These are phyloP conservation scores for Trichomonas gallinae DNA, from an alignment of 208 protist genomes.

Conservation along the genomic window DNA sequence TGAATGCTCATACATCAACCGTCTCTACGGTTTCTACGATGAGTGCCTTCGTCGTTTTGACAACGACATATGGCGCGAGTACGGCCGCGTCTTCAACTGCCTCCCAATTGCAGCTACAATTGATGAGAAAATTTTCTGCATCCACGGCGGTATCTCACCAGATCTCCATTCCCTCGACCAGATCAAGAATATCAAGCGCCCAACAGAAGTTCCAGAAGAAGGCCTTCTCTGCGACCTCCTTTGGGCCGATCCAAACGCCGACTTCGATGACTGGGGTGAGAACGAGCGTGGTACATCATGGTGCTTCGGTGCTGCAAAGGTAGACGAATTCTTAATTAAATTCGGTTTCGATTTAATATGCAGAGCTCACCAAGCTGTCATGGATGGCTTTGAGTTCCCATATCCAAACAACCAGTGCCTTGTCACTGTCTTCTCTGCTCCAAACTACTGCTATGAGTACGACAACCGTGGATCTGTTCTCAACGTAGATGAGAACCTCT, in stretches of 20 bases:
- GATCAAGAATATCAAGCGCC: constrained; percentile 78
- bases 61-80: constrained; percentile 93
- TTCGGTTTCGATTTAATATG: constrained; percentile 97
- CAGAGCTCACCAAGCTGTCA: constrained; percentile 82
- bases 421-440: constrained; percentile 97
- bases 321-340: constrained; percentile 87
- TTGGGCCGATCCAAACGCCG: constrained; percentile 92
- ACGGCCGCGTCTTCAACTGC: constrained; percentile 97
- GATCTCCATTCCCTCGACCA: constrained; percentile 83
- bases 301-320: constrained; percentile 89
- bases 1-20: constrained; percentile 86
- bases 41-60: constrained; percentile 94
- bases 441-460: constrained; percentile 98
- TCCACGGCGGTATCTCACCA: constrained; percentile 86
- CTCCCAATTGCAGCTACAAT: constrained; percentile 93
- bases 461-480: constrained; percentile 95
- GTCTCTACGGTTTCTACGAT: constrained; percentile 97
- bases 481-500: constrained; percentile 49
- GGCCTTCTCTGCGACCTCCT: constrained; percentile 95
- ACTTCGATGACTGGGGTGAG: constrained; percentile 77
- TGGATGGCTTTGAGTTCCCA: constrained; percentile 79
- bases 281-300: constrained; percentile 94
- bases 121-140: constrained; percentile 98
- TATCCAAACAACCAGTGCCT: constrained; percentile 87
- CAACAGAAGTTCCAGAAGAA: constrained; percentile 62